A percentile compares a stretch with the other conserved stretches of the same genome.
These are phyloP conservation scores for Aspergillus hortae DNA, from an alignment of 2,329 filamentous ascomycete genomes.

Conservation along the genomic window DNA sequence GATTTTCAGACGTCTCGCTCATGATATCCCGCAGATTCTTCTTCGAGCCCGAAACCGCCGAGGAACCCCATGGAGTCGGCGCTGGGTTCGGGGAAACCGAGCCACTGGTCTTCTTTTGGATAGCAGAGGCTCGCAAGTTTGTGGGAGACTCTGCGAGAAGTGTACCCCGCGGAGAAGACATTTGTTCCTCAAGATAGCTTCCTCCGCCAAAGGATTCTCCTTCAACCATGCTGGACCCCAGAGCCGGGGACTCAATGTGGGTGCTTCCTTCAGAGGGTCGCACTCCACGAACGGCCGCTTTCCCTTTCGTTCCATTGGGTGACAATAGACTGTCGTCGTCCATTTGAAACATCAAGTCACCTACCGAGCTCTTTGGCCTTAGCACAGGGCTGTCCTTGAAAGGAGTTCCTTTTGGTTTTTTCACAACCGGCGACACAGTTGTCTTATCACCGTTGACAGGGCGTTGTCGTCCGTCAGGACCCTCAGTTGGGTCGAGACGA, in stretches of 20 bases:
- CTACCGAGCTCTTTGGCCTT: conserved; percentile 63
- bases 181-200: conserved; percentile 26
- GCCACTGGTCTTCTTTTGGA: conserved; percentile 22
- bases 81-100: conserved; percentile 23
- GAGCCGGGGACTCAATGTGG: conserved; percentile 22
- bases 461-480: conserved; percentile 58
- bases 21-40: conserved; percentile 76
- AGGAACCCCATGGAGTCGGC: conserved; percentile 51
- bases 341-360: conserved; percentile 91
- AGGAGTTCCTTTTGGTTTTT: conserved; percentile 41
- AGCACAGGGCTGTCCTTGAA: conserved; percentile 63
- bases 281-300: conserved; percentile 20
- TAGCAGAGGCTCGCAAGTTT: conserved; percentile 15
- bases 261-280: conserved; percentile 16
- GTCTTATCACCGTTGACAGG: conserved; percentile 65
- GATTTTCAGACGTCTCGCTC: conserved; percentile 53
- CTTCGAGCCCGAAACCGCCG: conserved; percentile 58
- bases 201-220: conserved; percentile 22
- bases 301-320: conserved; percentile 28
- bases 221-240: conserved; percentile 25
- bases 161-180: conserved; percentile 22
- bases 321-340: conserved; percentile 64
- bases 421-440: conserved; percentile 44
- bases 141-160: conserved; percentile 23
- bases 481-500: conserved; percentile 63